These are phyloP conservation scores for Lentinula raphanica DNA, from an alignment of 768 basidiomycete species.

Conservation along the genomic window DNA sequence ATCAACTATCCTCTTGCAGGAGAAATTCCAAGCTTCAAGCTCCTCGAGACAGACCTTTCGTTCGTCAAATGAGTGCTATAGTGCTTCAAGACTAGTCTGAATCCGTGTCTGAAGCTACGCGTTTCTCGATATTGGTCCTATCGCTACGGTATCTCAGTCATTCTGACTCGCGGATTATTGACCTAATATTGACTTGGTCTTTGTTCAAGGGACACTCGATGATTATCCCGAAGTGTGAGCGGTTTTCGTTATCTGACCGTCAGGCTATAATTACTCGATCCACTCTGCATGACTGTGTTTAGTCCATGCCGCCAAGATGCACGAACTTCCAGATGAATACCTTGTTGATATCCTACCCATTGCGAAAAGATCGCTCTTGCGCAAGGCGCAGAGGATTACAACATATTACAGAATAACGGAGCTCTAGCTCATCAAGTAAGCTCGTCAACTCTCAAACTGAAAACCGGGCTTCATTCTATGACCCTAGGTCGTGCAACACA, in stretches of 20 bases:
- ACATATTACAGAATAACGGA: slow-evolving; percentile 83
- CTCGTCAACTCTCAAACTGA: neutral
- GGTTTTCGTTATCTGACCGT: neutral
- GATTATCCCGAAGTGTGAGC: slow-evolving; percentile 87
- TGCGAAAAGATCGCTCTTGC: slow-evolving; percentile 85
- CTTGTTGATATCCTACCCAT: slow-evolving; percentile 71
- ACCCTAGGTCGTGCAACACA: slow-evolving; percentile 69
- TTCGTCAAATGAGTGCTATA: slow-evolving; percentile 28
- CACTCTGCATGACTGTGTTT: neutral
- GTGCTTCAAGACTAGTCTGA: neutral
- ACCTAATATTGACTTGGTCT: neutral
- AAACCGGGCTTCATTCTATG: neutral
- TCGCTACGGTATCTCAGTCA: slow-evolving; percentile 35
- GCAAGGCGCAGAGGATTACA: slow-evolving; percentile 73
- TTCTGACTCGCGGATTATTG: neutral
- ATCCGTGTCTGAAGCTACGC: slow-evolving; percentile 48
- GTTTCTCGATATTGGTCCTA: slow-evolving; percentile 90
- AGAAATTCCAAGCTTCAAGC: slow-evolving; percentile 85
- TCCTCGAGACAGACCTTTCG: slow-evolving; percentile 71
- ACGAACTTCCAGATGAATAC: slow-evolving; percentile 84
- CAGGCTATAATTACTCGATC: neutral
- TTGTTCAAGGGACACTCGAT: slow-evolving; percentile 74
- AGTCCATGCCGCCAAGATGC: slow-evolving; percentile 86
- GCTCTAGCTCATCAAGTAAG: slow-evolving; percentile 42
- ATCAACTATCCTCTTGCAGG: slow-evolving; percentile 40